Conservation (phyloP, 345 rosid genomes). For the Rhizophora apiculata region DNA sequence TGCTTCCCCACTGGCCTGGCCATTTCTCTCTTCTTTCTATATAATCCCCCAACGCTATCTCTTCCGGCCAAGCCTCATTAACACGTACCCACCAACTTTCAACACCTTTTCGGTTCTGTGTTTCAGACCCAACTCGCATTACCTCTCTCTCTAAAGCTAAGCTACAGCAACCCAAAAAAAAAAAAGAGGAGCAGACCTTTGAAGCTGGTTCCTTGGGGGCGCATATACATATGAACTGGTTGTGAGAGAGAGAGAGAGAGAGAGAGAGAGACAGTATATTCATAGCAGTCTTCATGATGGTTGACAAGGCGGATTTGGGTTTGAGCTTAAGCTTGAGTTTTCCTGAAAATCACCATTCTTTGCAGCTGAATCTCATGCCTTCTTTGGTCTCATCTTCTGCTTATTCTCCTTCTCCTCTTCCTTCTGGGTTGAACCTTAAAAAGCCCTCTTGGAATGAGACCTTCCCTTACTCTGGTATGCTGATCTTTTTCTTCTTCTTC, state of each 20-base stretch:
- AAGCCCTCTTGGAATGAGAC: slow-evolving; percentile 58
- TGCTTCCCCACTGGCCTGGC: slow-evolving; percentile 4
- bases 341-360: slow-evolving; percentile 40
- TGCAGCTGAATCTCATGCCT: slow-evolving; percentile 57
- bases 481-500: not conserved
- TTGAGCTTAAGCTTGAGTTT: slow-evolving; percentile 67
- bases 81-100: slow-evolving; percentile 1
- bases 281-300: slow-evolving; percentile 29
- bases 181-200: not conserved
- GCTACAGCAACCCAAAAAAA: not conserved
- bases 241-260: too few species aligned
- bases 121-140: slow-evolving; percentile 10
- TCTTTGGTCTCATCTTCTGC: slow-evolving; percentile 29
- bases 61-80: not conserved
- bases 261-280: not conserved
- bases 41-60: slow-evolving; percentile 29
- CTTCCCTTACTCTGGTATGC: slow-evolving; percentile 48
- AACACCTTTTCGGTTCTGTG: slow-evolving; percentile 13
- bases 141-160: not conserved
- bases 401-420: slow-evolving; percentile 29
- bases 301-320: slow-evolving; percentile 80
- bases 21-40: slow-evolving; percentile 31
- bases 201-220: not conserved
- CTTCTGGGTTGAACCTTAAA: slow-evolving; percentile 27
- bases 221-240: too few species aligned